Base-by-base conservation (phyloP, 441 rosid genomes). In the Gossypium davidsonii region DNA sequence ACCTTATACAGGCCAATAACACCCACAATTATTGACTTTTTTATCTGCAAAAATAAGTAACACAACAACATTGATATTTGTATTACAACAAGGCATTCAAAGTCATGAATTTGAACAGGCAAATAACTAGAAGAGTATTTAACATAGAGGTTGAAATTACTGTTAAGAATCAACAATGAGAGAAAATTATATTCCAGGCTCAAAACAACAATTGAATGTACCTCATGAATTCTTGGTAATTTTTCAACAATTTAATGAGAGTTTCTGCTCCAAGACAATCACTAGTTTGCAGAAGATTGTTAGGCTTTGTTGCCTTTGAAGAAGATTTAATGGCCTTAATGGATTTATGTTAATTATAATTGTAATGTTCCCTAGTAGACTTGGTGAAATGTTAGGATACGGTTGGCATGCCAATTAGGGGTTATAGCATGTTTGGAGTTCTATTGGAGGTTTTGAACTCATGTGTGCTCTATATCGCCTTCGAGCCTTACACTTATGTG, bases 221-320 rank as follows among this genome's bases (percentile, higher is more conserved):
- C 98, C 89, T 91, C 96, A 12, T 92, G 90, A 82, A 97, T 92
- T 86, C 94, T 95, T 3, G 95, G 83, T 92, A 95, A 79, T 88
- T 91, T 81, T 92, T 91, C 74, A 92, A 79, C 82, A 95, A 78
- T 73, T 95, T 95, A 77, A 92, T 81, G 55, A 91, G 97, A 65
- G 93, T 88, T 64, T 92, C 95, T 34, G 97, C 98, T 72, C 97
- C 98, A 74, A 95, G 94, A 81, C 99, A 95, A 74, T 93, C 97
- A 80, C 98, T 95, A 4, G 94, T 92, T 80, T 93, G 96, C 82
- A 88, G 80, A 62, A 85, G 20, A 73, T 75, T 87, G 81, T 86
- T 93, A 12, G 94, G 79, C 78, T 88, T 95, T 34, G 87, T 80
- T 52, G 84, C 76, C 82, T 88, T 95, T 0, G 87, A 81, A 48